phyloP scores from a whole-genome alignment of 768 basidiomycete species.

The Termitomyces sp. region DNA sequence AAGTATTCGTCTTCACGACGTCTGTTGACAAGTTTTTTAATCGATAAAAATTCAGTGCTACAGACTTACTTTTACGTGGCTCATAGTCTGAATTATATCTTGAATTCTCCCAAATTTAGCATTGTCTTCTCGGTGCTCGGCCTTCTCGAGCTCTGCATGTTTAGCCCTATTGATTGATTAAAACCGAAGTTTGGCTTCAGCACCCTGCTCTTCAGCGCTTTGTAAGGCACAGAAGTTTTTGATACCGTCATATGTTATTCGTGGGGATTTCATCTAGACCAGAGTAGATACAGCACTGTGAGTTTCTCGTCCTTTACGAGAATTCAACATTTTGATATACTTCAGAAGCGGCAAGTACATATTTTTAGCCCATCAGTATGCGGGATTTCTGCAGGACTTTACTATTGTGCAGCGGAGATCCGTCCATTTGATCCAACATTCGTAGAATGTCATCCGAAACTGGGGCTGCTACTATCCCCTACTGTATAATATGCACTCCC shows the following conservation, averaged over 20 bases:
- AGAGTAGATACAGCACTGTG: conserved; percentile 17
- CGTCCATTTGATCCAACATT: neutral
- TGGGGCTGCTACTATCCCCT: conserved; percentile 5
- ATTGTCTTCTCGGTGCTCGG: conserved; percentile 15
- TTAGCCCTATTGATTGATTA: conserved; percentile 13
- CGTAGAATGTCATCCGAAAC: neutral
- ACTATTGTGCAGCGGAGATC: conserved; percentile 18
- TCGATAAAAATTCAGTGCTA: too few species aligned
- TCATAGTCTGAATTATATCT: neutral
- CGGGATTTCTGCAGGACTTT: conserved; percentile 15
- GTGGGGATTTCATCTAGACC: conserved; percentile 4
- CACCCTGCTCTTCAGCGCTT: conserved; percentile 12
- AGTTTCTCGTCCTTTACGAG: neutral
- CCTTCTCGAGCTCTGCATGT: conserved; percentile 10
- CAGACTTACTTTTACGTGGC: too few species aligned
- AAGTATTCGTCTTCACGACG: too few species aligned
- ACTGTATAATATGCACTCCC: too few species aligned
- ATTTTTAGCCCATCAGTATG: conserved; percentile 8
- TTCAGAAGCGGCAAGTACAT: conserved; percentile 16
- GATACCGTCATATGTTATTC: neutral
- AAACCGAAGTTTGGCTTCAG: conserved; percentile 12
- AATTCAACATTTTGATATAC: neutral
- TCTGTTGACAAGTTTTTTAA: too few species aligned
- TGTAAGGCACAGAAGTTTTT: conserved; percentile 3
- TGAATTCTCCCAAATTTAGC: neutral